Evolutionary conservation across 1,284 basidiomycete genomes (phyloP).

Genomic region (Coniferiporia weirii): DNA sequence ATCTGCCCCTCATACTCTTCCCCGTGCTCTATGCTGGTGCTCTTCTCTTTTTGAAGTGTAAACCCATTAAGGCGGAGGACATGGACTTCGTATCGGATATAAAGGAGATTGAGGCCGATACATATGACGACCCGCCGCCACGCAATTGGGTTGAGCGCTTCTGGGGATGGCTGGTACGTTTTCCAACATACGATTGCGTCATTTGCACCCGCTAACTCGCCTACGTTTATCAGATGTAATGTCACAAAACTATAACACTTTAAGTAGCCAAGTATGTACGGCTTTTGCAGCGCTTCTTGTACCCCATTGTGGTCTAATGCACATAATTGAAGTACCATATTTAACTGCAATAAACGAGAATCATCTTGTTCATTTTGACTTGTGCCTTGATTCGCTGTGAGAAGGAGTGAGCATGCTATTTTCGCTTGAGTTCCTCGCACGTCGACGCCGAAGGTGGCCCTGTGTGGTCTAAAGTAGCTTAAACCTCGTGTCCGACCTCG

Average conservation of each 20-base stretch:
- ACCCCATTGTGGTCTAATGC: no score
- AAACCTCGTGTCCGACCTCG: conserved; percentile 12
- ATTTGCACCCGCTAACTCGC: not conserved
- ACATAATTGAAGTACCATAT: no score
- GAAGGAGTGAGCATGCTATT: no score
- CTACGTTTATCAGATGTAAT: not conserved
- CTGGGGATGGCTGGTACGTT: conserved; percentile 68
- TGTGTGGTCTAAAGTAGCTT: not conserved
- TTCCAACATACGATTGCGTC: conserved; percentile 2
- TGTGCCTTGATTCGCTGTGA: no score
- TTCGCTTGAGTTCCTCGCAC: not conserved
- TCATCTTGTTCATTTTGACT: no score
- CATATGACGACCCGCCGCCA: conserved; percentile 68
- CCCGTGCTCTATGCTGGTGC: conserved; percentile 65
- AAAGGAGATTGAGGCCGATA: conserved; percentile 68
- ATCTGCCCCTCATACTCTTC: conserved; percentile 75
- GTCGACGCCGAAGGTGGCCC: not conserved
- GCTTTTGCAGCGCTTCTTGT: no score
- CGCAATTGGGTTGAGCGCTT: conserved; percentile 61
- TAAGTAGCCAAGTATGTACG: no score
- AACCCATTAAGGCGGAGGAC: conserved; percentile 45
- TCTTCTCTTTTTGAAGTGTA: conserved; percentile 46
- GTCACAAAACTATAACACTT: not conserved
- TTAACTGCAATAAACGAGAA: no score
- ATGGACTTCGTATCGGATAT: conserved; percentile 79